These are phyloP conservation scores for Phytophthora constricta DNA, from an alignment of 352 stramenopile genomes.

Conservation along the genomic window DNA sequence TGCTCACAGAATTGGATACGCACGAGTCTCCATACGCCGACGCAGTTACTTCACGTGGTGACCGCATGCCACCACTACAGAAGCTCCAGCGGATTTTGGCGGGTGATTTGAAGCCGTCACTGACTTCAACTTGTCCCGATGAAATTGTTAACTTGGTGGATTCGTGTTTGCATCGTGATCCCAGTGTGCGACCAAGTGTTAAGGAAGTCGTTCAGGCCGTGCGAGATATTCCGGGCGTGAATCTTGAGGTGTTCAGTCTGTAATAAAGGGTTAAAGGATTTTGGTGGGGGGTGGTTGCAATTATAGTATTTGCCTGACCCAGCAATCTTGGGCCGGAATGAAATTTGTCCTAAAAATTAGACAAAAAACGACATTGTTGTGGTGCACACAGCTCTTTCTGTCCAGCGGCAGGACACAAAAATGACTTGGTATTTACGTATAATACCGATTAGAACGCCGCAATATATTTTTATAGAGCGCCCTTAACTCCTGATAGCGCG, in stretches of 20 bases:
- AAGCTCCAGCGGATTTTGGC: slow-evolving; percentile 42
- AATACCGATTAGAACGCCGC: too few species aligned
- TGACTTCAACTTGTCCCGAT: slow-evolving; percentile 40
- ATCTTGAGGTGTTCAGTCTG: slow-evolving; percentile 41
- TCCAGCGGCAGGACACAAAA: too few species aligned
- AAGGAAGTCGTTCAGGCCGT: slow-evolving; percentile 30
- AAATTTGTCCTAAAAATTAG: too few species aligned
- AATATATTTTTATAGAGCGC: too few species aligned
- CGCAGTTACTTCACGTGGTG: slow-evolving; percentile 15
- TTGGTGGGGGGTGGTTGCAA: too few species aligned
- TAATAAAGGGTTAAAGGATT: too few species aligned
- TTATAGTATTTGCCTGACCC: too few species aligned
- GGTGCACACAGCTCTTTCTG: too few species aligned
- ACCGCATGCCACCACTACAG: slow-evolving; percentile 28
- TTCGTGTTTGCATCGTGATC: slow-evolving; percentile 41
- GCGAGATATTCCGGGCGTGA: slow-evolving; percentile 20
- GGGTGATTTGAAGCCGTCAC: slow-evolving; percentile 33
- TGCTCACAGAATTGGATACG: slow-evolving; percentile 66
- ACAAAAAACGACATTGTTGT: too few species aligned
- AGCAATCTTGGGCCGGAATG: too few species aligned
- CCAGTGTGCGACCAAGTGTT: slow-evolving; percentile 32
- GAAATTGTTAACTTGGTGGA: slow-evolving; percentile 35
- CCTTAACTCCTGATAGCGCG: too few species aligned
- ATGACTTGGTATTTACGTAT: too few species aligned
- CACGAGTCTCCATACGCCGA: slow-evolving; percentile 41